Conservation (phyloP, 495 filamentous ascomycete genomes). For the Penicillium goetzii region DNA sequence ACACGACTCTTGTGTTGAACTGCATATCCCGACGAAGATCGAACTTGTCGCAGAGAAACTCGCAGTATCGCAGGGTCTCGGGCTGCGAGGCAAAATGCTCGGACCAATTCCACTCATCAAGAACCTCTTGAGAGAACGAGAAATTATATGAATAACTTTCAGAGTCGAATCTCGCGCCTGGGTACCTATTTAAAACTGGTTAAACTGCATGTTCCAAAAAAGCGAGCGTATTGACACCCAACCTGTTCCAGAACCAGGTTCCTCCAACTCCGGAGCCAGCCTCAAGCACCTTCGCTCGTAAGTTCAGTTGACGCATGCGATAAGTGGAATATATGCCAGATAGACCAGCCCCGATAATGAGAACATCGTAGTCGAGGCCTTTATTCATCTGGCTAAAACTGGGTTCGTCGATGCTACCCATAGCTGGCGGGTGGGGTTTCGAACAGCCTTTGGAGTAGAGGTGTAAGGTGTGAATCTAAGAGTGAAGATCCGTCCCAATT, state of each 20-base stretch:
- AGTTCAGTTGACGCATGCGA: conserved; percentile 32
- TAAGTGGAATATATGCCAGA: conserved; percentile 40
- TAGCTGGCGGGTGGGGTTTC: too few relatives aligned
- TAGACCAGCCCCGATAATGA: conserved; percentile 60
- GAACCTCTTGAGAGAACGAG: conserved; percentile 57
- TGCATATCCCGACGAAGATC: conserved; percentile 34
- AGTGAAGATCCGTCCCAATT: too few relatives aligned
- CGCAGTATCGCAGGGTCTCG: conserved; percentile 32
- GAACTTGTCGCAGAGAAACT: conserved; percentile 25
- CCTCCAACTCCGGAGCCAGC: conserved; percentile 51
- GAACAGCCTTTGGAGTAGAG: too few relatives aligned
- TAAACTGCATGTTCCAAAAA: too few relatives aligned
- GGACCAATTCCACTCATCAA: conserved; percentile 46
- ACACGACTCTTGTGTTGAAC: conserved; percentile 30
- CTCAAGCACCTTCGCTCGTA: conserved; percentile 47
- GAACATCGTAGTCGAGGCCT: conserved; percentile 47
- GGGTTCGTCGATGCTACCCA: too few relatives aligned
- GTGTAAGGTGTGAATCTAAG: too few relatives aligned
- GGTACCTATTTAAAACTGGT: conserved; percentile 46
- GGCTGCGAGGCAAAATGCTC: conserved; percentile 49
- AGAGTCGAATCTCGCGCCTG: conserved; percentile 54
- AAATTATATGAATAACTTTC: conserved; percentile 39
- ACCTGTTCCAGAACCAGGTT: conserved; percentile 56
- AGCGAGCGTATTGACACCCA: too few relatives aligned
- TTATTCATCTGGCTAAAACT: neutral